Conservation (phyloP, 202 grass and related monocot genomes). For the Panicum hallii region DNA sequence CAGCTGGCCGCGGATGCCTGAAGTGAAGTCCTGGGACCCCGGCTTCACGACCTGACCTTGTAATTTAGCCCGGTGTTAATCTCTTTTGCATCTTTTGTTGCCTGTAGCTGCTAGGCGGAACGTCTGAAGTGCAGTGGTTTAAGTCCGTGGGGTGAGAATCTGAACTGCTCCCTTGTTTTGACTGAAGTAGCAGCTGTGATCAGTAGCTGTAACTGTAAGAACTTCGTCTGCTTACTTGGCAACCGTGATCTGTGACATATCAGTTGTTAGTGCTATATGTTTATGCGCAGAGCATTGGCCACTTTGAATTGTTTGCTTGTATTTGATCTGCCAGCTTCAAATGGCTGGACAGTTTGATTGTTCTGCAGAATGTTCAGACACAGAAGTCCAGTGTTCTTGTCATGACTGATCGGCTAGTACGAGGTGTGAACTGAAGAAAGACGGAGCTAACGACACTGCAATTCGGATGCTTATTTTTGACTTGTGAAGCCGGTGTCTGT, state of each 20-base stretch:
- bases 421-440: slow-evolving; percentile 13
- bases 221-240: not conserved
- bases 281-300: not conserved
- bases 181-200: slow-evolving; percentile 41
- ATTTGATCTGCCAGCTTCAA: not conserved
- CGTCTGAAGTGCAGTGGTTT: slow-evolving; percentile 29
- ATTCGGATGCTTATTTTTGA: slow-evolving; percentile 18
- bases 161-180: slow-evolving; percentile 21
- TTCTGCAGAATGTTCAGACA: not conserved
- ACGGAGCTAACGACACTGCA: not conserved
- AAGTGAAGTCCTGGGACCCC: slow-evolving; percentile 34
- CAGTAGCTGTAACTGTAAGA: slow-evolving; percentile 28
- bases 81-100: slow-evolving; percentile 7
- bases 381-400: not conserved
- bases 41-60: not conserved
- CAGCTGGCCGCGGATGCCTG: slow-evolving; percentile 60
- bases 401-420: not conserved
- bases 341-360: not conserved
- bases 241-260: slow-evolving; percentile 11
- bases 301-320: slow-evolving; percentile 1
- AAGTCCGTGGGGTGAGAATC: slow-evolving; percentile 2
- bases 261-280: not conserved
- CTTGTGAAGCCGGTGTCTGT: not conserved
- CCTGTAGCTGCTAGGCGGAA: slow-evolving; percentile 45
- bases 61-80: slow-evolving; percentile 43